Evolutionary conservation across 768 basidiomycete genomes (phyloP).

Genomic region (Kwoniella dejecticola): DNA sequence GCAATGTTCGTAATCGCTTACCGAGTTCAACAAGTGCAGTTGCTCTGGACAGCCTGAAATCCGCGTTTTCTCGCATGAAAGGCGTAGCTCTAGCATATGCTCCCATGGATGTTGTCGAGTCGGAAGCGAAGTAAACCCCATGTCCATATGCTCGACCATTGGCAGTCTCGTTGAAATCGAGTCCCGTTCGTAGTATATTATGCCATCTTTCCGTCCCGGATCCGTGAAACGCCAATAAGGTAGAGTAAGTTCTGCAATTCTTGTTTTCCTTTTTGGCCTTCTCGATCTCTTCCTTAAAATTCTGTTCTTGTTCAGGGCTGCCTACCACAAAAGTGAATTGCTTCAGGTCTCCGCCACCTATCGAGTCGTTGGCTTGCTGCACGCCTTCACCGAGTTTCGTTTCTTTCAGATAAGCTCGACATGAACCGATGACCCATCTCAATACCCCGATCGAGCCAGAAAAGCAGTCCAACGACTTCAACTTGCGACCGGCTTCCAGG

Average conservation of each 20-base stretch:
- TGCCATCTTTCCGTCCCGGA: constrained; percentile 36
- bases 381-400: constrained; percentile 34
- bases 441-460: constrained; percentile 32
- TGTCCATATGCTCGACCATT: constrained; percentile 36
- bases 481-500: constrained; percentile 17
- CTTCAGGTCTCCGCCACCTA: constrained; percentile 4
- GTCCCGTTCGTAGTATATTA: constrained; percentile 38
- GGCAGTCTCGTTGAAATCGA: constrained; percentile 33
- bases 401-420: constrained; percentile 41
- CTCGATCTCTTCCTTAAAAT: constrained; percentile 31
- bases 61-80: constrained; percentile 28
- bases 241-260: constrained; percentile 25
- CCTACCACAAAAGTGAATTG: constrained; percentile 44
- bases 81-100: constrained; percentile 6
- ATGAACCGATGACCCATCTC: constrained; percentile 39
- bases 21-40: constrained; percentile 35
- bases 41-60: constrained; percentile 24
- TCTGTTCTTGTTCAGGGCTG: constrained; percentile 34
- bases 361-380: neutral
- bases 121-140: constrained; percentile 41
- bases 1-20: constrained; percentile 3
- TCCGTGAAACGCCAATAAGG: constrained; percentile 38
- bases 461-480: constrained; percentile 14
- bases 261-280: constrained; percentile 15
- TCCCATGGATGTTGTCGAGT: constrained; percentile 26